These are phyloP conservation scores for Salix exigua DNA, from an alignment of 345 rosid species.

Conservation along the genomic window DNA sequence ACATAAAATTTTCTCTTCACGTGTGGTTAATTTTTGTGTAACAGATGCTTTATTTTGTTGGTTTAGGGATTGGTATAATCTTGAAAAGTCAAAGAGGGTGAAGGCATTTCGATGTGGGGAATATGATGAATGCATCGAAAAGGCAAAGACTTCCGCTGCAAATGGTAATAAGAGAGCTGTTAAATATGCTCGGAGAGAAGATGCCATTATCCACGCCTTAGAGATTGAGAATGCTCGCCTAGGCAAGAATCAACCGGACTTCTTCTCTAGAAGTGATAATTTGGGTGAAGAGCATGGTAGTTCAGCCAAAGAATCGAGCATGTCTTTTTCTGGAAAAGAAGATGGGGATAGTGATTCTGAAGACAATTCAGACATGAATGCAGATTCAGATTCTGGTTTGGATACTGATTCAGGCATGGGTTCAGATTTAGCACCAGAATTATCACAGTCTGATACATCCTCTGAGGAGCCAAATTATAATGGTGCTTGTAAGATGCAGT, in stretches of 20 bases:
- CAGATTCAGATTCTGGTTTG: slow-evolving; percentile 10
- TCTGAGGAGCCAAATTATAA: slow-evolving; percentile 54
- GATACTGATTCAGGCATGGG: neutral
- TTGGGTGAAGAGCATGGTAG: slow-evolving; percentile 33
- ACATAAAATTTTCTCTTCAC: neutral
- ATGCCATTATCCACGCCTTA: slow-evolving; percentile 87
- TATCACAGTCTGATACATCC: slow-evolving; percentile 64
- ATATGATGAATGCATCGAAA: slow-evolving; percentile 72
- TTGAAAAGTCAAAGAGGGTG: slow-evolving; percentile 88
- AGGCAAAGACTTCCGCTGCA: slow-evolving; percentile 78
- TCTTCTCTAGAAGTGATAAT: slow-evolving; percentile 30
- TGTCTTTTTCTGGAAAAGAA: slow-evolving; percentile 51
- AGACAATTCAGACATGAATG: slow-evolving; percentile 24
- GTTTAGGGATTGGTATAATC: slow-evolving; percentile 90
- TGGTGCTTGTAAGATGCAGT: slow-evolving; percentile 44
- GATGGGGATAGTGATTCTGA: slow-evolving; percentile 40
- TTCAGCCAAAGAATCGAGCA: slow-evolving; percentile 45
- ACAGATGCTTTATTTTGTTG: slow-evolving; percentile 10
- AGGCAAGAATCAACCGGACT: slow-evolving; percentile 48
- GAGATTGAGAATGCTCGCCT: slow-evolving; percentile 76
- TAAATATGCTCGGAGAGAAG: slow-evolving; percentile 90
- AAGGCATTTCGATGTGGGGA: slow-evolving; percentile 98
- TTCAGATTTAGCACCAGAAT: slow-evolving; percentile 48
- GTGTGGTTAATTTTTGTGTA: slow-evolving; percentile 9
- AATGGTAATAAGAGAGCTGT: slow-evolving; percentile 63